phyloP scores from a whole-genome alignment of 129 eudicot species.

The Helichrysum umbraculigerum region DNA sequence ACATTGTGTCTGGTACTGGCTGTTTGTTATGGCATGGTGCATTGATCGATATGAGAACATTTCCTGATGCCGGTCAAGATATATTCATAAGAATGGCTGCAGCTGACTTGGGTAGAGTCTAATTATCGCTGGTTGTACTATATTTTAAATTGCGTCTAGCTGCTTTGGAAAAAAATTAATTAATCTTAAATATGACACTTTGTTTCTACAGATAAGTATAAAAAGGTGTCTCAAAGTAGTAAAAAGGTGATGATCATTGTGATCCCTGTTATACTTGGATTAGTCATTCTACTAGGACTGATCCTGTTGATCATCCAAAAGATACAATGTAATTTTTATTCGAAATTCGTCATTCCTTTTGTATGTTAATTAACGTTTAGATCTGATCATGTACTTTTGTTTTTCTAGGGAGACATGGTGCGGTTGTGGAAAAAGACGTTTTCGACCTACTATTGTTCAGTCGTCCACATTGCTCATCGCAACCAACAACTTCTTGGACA shows the following conservation, averaged over 20 bases:
- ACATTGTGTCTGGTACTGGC: constrained; percentile 1
- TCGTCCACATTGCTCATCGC: not conserved
- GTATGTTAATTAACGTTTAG: not conserved
- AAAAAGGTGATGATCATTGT: constrained; percentile 3
- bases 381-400: not conserved
- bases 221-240: not conserved
- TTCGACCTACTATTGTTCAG: constrained; percentile 27
- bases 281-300: not conserved
- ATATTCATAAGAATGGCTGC: constrained; percentile 28
- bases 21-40: constrained; percentile 38
- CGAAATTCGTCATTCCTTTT: not conserved
- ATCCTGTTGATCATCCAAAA: not conserved
- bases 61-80: constrained; percentile 20
- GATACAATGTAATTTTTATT: not conserved
- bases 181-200: no score
- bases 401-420: not conserved
- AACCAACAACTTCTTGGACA: constrained; percentile 11
- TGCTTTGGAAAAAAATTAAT: no score
- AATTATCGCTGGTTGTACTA: no score
- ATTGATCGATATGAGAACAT: constrained; percentile 30
- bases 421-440: not conserved
- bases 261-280: not conserved
- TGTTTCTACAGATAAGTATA: not conserved
- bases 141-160: no score
- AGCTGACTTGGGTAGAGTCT: constrained; percentile 15